Conservation (phyloP, 1,284 basidiomycete species). For the Megacollybia platyphylla region DNA sequence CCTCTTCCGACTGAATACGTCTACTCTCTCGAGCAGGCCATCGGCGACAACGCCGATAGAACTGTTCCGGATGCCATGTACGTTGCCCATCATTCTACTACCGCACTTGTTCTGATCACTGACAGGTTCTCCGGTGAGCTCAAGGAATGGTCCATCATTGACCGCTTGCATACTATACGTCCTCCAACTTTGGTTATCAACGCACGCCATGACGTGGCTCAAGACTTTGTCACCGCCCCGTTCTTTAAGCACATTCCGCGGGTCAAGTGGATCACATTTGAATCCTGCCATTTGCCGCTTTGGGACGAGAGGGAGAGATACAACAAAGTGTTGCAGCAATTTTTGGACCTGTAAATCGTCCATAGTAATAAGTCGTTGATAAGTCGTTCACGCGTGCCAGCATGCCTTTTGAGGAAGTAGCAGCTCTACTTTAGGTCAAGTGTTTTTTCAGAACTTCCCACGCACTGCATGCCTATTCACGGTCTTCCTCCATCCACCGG, state of each 20-base stretch:
- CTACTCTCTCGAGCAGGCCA: conserved; percentile 9
- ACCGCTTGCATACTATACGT: conserved; percentile 28
- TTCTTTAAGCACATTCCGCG: conserved; percentile 30
- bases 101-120: neutral
- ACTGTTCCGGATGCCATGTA: conserved; percentile 15
- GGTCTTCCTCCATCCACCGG: conserved; percentile 19
- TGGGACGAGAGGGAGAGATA: conserved; percentile 32
- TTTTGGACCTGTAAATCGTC: too few species aligned
- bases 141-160: conserved; percentile 28
- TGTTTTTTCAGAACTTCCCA: neutral
- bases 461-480: conserved; percentile 23
- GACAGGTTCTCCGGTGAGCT: neutral
- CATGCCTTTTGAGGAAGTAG: too few species aligned
- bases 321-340: conserved; percentile 4
- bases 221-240: conserved; percentile 27
- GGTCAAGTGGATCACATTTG: conserved; percentile 36
- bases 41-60: conserved; percentile 12
- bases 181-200: conserved; percentile 39
- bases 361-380: too few species aligned
- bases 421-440: too few species aligned
- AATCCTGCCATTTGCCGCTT: conserved; percentile 30
- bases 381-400: too few species aligned
- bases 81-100: neutral
- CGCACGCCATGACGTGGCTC: conserved; percentile 35
- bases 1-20: conserved; percentile 13